phyloP scores from a whole-genome alignment of 257 asterid species.

The Paulownia fortunei region DNA sequence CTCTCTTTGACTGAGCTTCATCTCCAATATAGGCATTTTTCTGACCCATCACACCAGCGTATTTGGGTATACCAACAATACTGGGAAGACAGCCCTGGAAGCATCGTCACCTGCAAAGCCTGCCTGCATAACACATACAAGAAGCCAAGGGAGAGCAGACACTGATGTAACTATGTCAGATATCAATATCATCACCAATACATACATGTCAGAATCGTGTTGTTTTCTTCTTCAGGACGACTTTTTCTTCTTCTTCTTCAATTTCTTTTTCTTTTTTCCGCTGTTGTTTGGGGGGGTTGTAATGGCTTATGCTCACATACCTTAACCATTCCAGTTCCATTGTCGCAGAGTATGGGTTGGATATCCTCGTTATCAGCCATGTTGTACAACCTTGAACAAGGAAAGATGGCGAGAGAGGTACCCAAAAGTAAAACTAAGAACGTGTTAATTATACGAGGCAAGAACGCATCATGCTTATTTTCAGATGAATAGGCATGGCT shows the following conservation, averaged over 20 bases:
- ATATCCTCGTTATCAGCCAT: conserved; percentile 45
- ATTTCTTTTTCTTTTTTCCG: too few relatives aligned
- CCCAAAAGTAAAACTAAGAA: not conserved
- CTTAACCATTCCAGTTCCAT: conserved; percentile 57
- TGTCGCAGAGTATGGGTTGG: conserved; percentile 47
- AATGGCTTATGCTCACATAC: not conserved
- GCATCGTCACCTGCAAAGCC: conserved; percentile 63
- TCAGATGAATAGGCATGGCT: too few relatives aligned
- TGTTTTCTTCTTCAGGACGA: too few relatives aligned
- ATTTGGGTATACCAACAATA: conserved; percentile 46
- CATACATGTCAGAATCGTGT: too few relatives aligned
- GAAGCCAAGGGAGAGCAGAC: not conserved
- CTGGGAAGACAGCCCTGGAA: conserved; percentile 56
- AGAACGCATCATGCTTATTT: too few relatives aligned
- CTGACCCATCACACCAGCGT: conserved; percentile 54
- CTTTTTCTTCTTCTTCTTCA: too few relatives aligned
- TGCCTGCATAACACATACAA: conserved; percentile 35
- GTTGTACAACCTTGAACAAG: conserved; percentile 18
- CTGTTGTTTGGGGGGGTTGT: too few relatives aligned
- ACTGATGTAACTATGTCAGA: not conserved
- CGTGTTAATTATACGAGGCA: too few relatives aligned
- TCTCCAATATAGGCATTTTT: conserved; percentile 48
- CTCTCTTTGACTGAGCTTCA: conserved; percentile 52
- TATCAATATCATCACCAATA: too few relatives aligned
- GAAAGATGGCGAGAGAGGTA: not conserved